Conservation (phyloP, 1,284 basidiomycete genomes). For the Moesziomyces sp. region DNA sequence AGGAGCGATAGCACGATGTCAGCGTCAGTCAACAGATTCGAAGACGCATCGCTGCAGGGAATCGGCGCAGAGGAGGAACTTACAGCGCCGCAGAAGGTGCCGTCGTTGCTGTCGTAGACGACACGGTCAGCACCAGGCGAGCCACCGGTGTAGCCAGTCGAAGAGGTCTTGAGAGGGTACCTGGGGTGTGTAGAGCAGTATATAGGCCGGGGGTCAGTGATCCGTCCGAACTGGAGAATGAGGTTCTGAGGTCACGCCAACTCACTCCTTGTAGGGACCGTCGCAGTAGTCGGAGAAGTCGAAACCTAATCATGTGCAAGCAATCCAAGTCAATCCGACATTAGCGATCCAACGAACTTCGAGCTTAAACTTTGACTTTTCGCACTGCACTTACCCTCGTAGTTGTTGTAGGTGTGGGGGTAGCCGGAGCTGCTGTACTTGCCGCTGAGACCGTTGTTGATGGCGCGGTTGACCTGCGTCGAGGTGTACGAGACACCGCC, state of each 20-base stretch:
- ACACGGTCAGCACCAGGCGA: slow-evolving; percentile 58
- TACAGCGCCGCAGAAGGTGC: slow-evolving; percentile 50
- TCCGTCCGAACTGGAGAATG: no score
- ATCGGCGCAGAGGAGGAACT: not conserved
- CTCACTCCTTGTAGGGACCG: slow-evolving; percentile 33
- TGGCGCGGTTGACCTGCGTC: slow-evolving; percentile 40
- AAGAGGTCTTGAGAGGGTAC: slow-evolving; percentile 20
- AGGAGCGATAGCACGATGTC: not conserved
- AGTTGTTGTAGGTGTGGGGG: slow-evolving; percentile 49
- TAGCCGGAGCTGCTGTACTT: slow-evolving; percentile 34
- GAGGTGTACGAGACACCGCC: slow-evolving; percentile 38
- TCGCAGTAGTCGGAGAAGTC: slow-evolving; percentile 55
- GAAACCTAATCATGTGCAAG: slow-evolving; percentile 29
- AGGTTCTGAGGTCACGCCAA: not conserved
- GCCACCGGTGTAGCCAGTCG: slow-evolving; percentile 44
- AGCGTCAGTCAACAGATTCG: no score
- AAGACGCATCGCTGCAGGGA: no score
- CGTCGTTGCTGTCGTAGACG: slow-evolving; percentile 38
- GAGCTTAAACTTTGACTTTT: not conserved
- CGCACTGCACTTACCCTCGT: slow-evolving; percentile 2
- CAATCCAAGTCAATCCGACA: not conserved
- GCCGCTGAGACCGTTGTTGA: slow-evolving; percentile 44
- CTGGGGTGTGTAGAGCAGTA: no score
- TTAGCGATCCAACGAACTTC: not conserved
- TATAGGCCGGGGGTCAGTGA: not conserved